A percentile compares a stretch with the other conserved stretches of the same genome.
phyloP scores from a whole-genome alignment of 768 basidiomycete genomes.

The Leucosporidium scottii region DNA sequence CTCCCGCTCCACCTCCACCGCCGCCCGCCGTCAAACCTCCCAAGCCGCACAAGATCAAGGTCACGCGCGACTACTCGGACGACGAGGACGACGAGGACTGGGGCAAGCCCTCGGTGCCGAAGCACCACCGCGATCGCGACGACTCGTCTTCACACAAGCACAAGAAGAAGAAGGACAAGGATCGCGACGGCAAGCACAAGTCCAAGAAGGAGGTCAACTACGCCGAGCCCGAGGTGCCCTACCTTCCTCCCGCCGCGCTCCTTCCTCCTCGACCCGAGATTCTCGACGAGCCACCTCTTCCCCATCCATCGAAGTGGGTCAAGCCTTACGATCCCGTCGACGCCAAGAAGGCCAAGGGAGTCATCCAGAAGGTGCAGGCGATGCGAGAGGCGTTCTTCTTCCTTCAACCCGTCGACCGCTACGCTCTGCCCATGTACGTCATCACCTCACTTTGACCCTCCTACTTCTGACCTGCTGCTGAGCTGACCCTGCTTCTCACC shows the following conservation, averaged over 20 bases:
- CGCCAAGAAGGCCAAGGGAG: conserved; percentile 72
- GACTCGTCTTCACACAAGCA: conserved; percentile 34
- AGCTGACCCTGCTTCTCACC: neutral
- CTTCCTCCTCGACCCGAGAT: conserved; percentile 37
- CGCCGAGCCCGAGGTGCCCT: conserved; percentile 14
- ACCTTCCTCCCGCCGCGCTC: neutral
- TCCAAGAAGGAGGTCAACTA: conserved; percentile 34
- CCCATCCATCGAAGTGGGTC: conserved; percentile 10
- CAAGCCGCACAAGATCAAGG: conserved; percentile 33
- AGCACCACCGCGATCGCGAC: conserved; percentile 1
- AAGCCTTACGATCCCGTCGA: conserved; percentile 50
- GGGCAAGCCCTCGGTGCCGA: neutral
- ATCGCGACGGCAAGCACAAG: conserved; percentile 19
- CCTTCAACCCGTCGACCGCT: conserved; percentile 72
- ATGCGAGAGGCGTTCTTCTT: conserved; percentile 68
- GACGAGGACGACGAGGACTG: neutral
- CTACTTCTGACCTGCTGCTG: neutral
- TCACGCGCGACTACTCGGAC: conserved; percentile 20
- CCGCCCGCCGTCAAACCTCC: conserved; percentile 20
- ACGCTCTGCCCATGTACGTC: conserved; percentile 78
- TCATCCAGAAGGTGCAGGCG: conserved; percentile 56
- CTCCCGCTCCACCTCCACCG: conserved; percentile 16
- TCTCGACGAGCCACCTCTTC: conserved; percentile 20
- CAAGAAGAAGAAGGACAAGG: conserved; percentile 38
- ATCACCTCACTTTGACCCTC: neutral